Evolutionary conservation across 2,329 filamentous ascomycete species (phyloP), one percentile per base, ranked within the genome.

Genomic region (Pseudogymnoascus sp.): DNA sequence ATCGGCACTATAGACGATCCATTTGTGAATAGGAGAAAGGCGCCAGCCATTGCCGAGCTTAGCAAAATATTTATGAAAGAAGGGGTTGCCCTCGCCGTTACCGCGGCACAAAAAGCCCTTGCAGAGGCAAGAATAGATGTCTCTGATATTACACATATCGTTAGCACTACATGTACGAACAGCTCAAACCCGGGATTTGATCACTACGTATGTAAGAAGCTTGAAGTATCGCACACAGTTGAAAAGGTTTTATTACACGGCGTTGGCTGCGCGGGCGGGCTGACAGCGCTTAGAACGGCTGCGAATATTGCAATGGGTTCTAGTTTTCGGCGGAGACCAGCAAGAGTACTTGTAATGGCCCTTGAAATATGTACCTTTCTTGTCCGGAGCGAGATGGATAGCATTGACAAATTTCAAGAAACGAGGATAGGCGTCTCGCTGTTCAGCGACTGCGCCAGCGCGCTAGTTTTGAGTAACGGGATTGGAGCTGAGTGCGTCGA

Each of bases 371-470:
- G 80, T 72, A 86, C 83, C 14, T 80, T 81, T 1, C 75, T 88
- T 69, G 82, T 86, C 5, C 78, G 86, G 43, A 87, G 84, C 67
- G 88, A 90, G 72, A 74, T 90, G 55, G 81, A 88, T 65, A 85
- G 82, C 71, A 81, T 88, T 70, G 70, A 85, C 65, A 77, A 83
- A 67, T 68, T 78, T 14, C 82, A 88, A 67, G 79, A 87, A 64
- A 82, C 85, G 9, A 79, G 86, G 33, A 88, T 90, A 67, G 88
- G 86, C 1, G 78, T 84, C 1, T 83, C 82, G 12, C 74, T 90
- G 2, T 90, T 90, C 71, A 88, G 86, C 18, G 88, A 90, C 71
- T 89, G 85, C 66, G 87, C 84, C n/a, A 86, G 86, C 63, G 84
- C 87, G 0, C 73, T 84, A 28, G 76, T 90, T 1, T 70, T 90